Conservation (phyloP, 805 yeast species). For the Kuraishia ogatae region DNA sequence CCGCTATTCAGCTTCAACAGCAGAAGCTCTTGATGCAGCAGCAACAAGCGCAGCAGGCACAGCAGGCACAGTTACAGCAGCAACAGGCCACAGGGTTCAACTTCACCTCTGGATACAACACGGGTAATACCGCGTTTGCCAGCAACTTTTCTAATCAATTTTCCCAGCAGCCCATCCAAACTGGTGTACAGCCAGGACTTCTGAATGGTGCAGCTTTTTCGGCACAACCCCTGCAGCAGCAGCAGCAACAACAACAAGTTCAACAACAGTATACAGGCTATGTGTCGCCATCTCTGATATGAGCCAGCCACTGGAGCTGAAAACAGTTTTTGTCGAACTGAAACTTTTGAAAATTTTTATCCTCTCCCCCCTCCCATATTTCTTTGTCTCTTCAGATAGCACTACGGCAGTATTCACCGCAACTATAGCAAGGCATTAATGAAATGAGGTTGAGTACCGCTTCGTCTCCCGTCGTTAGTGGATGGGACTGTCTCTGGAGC, state of each 20-base stretch:
- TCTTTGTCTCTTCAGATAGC: background rate
- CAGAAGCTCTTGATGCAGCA: conserved; percentile 8
- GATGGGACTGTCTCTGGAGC: background rate
- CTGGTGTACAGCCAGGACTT: conserved; percentile 6
- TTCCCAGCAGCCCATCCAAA: conserved; percentile 1
- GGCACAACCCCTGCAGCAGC: background rate
- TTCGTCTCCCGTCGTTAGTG: background rate
- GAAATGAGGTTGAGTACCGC: background rate
- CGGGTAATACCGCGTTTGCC: background rate
- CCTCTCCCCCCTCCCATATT: background rate
- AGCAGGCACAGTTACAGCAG: conserved; percentile 4
- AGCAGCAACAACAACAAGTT: background rate
- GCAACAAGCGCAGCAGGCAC: conserved; percentile 1
- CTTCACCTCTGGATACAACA: background rate
- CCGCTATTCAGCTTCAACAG: conserved; percentile 13
- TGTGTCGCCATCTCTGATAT: conserved; percentile 21
- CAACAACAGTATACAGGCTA: conserved; percentile 6
- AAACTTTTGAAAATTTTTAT: too few species aligned
- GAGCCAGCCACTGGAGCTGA: background rate
- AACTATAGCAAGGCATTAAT: background rate
- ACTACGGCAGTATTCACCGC: background rate
- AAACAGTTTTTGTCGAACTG: too few species aligned
- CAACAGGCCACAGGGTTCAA: background rate
- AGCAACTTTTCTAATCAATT: background rate
- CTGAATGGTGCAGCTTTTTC: conserved; percentile 3